Evolutionary conservation across 768 basidiomycete species (phyloP).

Genomic region (Mycena galopus): DNA sequence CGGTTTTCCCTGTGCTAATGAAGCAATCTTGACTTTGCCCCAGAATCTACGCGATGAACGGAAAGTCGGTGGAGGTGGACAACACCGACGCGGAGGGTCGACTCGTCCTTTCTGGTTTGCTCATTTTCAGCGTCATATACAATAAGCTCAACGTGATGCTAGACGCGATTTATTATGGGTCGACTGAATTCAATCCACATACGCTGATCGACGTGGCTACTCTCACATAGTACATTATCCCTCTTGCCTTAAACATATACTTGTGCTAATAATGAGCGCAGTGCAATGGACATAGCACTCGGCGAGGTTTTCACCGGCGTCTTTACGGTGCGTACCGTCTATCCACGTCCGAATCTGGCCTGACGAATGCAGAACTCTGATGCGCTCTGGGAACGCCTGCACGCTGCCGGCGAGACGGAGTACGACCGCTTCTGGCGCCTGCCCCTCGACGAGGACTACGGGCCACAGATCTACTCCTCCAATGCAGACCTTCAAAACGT

Average conservation of each 20-base stretch:
- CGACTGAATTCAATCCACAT: constrained; percentile 82
- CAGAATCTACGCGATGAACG: constrained; percentile 89
- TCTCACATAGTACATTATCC: constrained; percentile 74
- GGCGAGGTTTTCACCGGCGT: constrained; percentile 86
- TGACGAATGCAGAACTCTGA: constrained; percentile 69
- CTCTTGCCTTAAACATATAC: not conserved
- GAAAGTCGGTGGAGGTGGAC: constrained; percentile 88
- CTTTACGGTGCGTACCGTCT: constrained; percentile 67
- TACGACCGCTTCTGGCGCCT: constrained; percentile 92
- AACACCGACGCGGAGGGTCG: constrained; percentile 91
- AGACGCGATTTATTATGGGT: constrained; percentile 90
- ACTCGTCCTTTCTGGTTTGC: constrained; percentile 76
- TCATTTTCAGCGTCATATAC: not conserved
- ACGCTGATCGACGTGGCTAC: constrained; percentile 91
- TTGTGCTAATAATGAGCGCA: constrained; percentile 41
- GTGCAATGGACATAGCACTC: constrained; percentile 79
- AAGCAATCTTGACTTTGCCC: not conserved
- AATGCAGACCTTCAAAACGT: constrained; percentile 90
- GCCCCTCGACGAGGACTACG: constrained; percentile 88
- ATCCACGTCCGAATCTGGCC: not conserved
- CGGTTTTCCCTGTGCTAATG: not conserved
- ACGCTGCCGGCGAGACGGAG: constrained; percentile 77
- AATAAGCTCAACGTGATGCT: not conserved
- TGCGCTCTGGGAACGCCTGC: constrained; percentile 77
- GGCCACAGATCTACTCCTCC: constrained; percentile 79